Evolutionary conservation across 768 basidiomycete species (phyloP), one percentile per base, ranked within the genome.

Genomic region (Vararia minispora): DNA sequence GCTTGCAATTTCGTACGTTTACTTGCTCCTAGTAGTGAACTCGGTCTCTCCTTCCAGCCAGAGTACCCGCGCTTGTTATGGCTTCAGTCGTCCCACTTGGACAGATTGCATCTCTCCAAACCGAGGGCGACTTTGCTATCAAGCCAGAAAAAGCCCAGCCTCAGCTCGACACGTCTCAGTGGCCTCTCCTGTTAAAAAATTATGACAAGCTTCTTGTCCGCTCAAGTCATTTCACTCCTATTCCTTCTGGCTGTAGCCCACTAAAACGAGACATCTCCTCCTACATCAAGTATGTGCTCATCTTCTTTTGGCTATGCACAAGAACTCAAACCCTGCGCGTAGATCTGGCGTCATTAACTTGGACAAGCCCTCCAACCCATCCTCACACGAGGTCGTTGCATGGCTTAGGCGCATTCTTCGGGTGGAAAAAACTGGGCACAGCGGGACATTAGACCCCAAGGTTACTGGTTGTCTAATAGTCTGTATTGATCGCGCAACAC

Each of bases 321-420:
- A 17, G 27, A 31, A 34, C 18, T 26, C 24, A 44, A 12, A 11
- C 16, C 10, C 7, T 18, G 34, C 33, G 45, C 41, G n/a, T 47
- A 94, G 90, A 68, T 89, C 92, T 49, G 95, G 95, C 50, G 88
- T 97, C 37, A 99, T 99, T 59, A 99, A 99, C 65, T 71, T 99
- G 49, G 95, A 99, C 74, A 99, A 99, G 57, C 95, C 95, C 17
- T 97, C 94, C 23, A 99, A 98, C 63, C 94, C 94, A 3, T 95
- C 92, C 13, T 94, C 92, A 4, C 95, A 99, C 61, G 95, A 99
- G 69, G 95, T 99, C 38, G 95, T 99, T 48, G 95, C 95, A 12
- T 99, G 95, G 95, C 64, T 99, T 46, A 75, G 92, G 51, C 77
- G 95, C n/a, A 99, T 99, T 47, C 61, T 99, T 38, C 79, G 92